Evolutionary conservation across 2,329 filamentous ascomycete genomes (phyloP).

Genomic region (Claviceps humidiphila): DNA sequence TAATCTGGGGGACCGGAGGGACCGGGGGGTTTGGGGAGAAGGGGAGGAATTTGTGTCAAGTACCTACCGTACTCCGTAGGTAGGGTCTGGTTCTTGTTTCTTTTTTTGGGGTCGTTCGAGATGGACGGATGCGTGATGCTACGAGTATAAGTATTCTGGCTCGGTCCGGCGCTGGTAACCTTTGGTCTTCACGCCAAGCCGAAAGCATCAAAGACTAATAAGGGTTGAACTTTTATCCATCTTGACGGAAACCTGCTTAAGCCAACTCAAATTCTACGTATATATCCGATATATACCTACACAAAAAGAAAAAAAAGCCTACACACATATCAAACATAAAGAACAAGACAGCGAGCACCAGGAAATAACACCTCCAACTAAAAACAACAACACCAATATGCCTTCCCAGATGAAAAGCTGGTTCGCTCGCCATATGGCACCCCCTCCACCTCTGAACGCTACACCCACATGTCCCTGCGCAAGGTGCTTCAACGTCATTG

Average conservation of each 20-base stretch:
- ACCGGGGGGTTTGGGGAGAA: too few relatives aligned
- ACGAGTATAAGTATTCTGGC: background rate
- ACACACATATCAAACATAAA: too few relatives aligned
- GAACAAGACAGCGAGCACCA: background rate
- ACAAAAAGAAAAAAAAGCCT: too few relatives aligned
- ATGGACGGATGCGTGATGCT: background rate
- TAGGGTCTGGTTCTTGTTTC: background rate
- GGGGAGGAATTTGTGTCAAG: too few relatives aligned
- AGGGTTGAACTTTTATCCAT: too few relatives aligned
- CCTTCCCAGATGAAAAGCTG: conserved; percentile 21
- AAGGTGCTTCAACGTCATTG: conserved; percentile 8
- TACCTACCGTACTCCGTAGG: too few relatives aligned
- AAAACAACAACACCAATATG: conserved; percentile 9
- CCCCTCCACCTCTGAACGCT: conserved; percentile 23
- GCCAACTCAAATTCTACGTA: too few relatives aligned
- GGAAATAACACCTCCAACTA: background rate
- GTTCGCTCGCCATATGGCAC: conserved; percentile 28
- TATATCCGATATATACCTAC: too few relatives aligned
- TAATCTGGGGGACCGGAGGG: too few relatives aligned
- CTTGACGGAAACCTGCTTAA: too few relatives aligned
- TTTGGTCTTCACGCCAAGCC: background rate
- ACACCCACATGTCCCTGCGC: conserved; percentile 23
- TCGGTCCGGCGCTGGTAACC: background rate
- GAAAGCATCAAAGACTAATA: too few relatives aligned
- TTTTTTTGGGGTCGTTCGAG: background rate